Base-by-base conservation (phyloP, 306 rosid genomes). In the Glycine tomentella region DNA sequence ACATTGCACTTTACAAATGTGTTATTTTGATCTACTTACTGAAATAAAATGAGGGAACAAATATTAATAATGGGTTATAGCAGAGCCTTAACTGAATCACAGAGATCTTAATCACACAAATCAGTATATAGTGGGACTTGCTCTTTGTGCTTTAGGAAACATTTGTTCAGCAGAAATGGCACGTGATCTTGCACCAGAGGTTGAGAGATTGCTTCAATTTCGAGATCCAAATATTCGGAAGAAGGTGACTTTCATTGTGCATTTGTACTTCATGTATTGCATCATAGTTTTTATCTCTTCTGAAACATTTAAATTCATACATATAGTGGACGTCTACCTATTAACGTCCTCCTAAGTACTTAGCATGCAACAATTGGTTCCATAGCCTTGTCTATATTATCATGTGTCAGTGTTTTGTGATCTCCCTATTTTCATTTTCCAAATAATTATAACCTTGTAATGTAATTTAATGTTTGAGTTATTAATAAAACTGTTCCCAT, bases 141-240 rank as follows among this genome's bases (percentile, higher is more conserved):
- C 99, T 25, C 98, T 95, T 72, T 95, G 99, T 89, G 99, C 99
- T 82, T 83, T 95, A 75, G 99, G 99, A 80, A 95, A 95, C 87
- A 95, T 95, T 84, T 95, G 98, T 82, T 95, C 99, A 33, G 99
- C 99, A 4, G 99, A 95, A 85, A 95, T 96, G 98, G 99, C 99
- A 70, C 97, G 99, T 81, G 98, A 96, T 92, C 99, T 96, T 86
- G 99, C 99, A 55, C 98, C 99, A 57, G 98, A 96, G 85, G 99
- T 96, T 61, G 99, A 96, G 84, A 93, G 99, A 65, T 84, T 96
- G 86, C 89, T 96, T 80, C 99, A 93, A 87, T 96, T 96, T 86
- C 94, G 99, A 45, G 99, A 96, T 82, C 99, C 99, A 72, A 96
- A 96, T 90, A 89, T 93, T 80, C 86, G 97, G 90, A 96, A 96